Evolutionary conservation across 352 stramenopile species (phyloP).

Genomic region (Globisporangium barbulae): DNA sequence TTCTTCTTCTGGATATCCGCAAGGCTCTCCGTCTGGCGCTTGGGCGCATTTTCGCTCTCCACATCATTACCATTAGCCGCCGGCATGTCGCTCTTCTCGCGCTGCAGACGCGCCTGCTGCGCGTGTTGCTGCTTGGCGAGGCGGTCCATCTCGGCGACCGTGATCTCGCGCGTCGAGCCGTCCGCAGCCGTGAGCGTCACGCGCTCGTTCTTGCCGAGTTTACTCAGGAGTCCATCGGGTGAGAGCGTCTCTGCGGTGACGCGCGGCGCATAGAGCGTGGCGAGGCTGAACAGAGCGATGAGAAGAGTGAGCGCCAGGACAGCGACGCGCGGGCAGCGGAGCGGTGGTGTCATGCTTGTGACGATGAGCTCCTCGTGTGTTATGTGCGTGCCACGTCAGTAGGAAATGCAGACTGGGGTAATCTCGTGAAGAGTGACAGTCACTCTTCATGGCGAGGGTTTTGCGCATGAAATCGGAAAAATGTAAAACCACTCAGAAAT

Average conservation of each 20-base stretch:
- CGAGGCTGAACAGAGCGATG: not conserved
- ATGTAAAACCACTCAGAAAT: too few relatives aligned
- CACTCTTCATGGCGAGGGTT: too few relatives aligned
- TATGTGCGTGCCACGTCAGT: not conserved
- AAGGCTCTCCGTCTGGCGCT: conserved; percentile 29
- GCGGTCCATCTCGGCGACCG: conserved; percentile 40
- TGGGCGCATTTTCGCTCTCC: conserved; percentile 14
- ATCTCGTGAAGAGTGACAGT: too few relatives aligned
- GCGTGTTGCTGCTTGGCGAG: conserved; percentile 29
- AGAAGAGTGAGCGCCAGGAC: not conserved
- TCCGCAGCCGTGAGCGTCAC: conserved; percentile 41
- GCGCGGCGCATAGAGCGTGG: not conserved
- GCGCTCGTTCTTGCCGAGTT: conserved; percentile 17
- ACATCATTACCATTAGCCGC: not conserved
- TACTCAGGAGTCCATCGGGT: conserved; percentile 12
- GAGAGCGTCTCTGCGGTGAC: conserved; percentile 6
- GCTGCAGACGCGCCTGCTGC: conserved; percentile 31
- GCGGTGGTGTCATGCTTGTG: not conserved
- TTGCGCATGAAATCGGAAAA: too few relatives aligned
- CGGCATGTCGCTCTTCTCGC: conserved; percentile 2
- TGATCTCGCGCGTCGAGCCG: conserved; percentile 40
- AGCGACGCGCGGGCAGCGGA: not conserved
- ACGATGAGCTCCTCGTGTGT: not conserved
- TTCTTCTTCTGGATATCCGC: conserved; percentile 39
- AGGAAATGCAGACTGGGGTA: not conserved